Evolutionary conservation across 768 basidiomycete species (phyloP).

Genomic region (Panaeolus cyanescens): DNA sequence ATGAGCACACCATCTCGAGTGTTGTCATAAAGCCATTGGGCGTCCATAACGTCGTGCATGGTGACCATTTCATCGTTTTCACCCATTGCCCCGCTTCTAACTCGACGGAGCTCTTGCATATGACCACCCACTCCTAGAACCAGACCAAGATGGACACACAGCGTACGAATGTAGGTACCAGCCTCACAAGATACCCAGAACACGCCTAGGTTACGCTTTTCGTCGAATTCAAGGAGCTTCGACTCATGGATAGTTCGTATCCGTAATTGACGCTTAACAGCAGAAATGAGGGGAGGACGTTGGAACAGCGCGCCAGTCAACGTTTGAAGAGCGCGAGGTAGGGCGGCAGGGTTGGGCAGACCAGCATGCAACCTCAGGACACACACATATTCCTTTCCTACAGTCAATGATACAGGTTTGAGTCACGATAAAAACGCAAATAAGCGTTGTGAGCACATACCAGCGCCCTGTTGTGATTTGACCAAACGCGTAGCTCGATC

Average conservation of each 20-base stretch:
- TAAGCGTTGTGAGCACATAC: slow-evolving; percentile 36
- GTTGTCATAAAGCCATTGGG: slow-evolving; percentile 98
- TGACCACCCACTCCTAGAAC: slow-evolving; percentile 97
- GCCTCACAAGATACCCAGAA: slow-evolving; percentile 99
- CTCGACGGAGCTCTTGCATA: slow-evolving; percentile 97
- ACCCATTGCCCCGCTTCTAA: slow-evolving; percentile 93
- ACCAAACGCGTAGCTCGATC: slow-evolving; percentile 97
- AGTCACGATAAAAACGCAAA: background rate
- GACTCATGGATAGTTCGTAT: slow-evolving; percentile 97
- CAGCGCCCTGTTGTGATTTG: slow-evolving; percentile 98
- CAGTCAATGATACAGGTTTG: slow-evolving; percentile 4
- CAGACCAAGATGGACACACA: slow-evolving; percentile 96
- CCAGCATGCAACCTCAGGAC: slow-evolving; percentile 90
- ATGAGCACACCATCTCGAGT: slow-evolving; percentile 81
- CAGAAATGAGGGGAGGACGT: slow-evolving; percentile 97
- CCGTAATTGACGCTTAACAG: slow-evolving; percentile 96
- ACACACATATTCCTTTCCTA: slow-evolving; percentile 98
- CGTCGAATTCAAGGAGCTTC: slow-evolving; percentile 94
- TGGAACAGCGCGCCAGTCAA: slow-evolving; percentile 98
- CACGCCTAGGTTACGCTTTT: slow-evolving; percentile 93
- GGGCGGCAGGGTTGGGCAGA: slow-evolving; percentile 78
- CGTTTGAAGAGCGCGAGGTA: slow-evolving; percentile 94
- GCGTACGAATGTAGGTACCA: slow-evolving; percentile 93
- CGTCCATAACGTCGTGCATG: slow-evolving; percentile 99
- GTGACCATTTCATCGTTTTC: slow-evolving; percentile 99